These are phyloP conservation scores for Ampelomyces quisqualis DNA, from an alignment of 2,329 filamentous ascomycete species.

Conservation along the genomic window DNA sequence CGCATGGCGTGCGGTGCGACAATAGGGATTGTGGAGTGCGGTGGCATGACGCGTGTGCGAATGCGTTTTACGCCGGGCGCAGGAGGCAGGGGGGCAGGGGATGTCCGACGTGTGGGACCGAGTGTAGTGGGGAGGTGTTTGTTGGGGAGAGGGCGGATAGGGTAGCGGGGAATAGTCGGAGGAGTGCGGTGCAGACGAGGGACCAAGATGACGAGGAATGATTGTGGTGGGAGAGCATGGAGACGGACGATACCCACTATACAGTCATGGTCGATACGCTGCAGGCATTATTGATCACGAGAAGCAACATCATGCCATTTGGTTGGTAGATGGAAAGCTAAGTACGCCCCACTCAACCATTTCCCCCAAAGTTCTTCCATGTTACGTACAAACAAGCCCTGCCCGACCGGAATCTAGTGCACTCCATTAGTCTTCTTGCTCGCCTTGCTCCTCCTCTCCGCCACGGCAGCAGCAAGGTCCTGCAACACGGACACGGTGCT, in stretches of 20 bases:
- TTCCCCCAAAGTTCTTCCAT: neutral
- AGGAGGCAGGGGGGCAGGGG: conserved; percentile 16
- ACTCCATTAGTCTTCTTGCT: conserved; percentile 30
- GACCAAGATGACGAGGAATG: conserved; percentile 7
- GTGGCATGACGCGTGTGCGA: conserved; percentile 41
- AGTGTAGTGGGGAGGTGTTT: conserved; percentile 55
- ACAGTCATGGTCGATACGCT: no score
- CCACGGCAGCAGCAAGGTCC: conserved; percentile 80
- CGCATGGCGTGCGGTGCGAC: conserved; percentile 52
- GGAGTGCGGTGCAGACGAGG: conserved; percentile 1
- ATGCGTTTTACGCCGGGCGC: conserved; percentile 31
- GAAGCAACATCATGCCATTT: no score
- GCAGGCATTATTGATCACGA: no score
- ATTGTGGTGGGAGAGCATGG: conserved; percentile 8
- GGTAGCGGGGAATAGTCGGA: conserved; percentile 9
- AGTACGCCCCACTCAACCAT: neutral
- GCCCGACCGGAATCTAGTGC: conserved; percentile 13
- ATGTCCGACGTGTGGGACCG: conserved; percentile 37
- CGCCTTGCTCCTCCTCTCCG: conserved; percentile 63
- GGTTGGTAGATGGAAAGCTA: no score
- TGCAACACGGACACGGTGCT: conserved; percentile 78
- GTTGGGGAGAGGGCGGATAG: conserved; percentile 38
- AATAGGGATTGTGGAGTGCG: conserved; percentile 32
- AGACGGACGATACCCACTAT: conserved; percentile 2
- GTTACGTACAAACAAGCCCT: conserved; percentile 13